Evolutionary conservation across 2,329 filamentous ascomycete species (phyloP).

Genomic region (Diaporthe ilicicola): DNA sequence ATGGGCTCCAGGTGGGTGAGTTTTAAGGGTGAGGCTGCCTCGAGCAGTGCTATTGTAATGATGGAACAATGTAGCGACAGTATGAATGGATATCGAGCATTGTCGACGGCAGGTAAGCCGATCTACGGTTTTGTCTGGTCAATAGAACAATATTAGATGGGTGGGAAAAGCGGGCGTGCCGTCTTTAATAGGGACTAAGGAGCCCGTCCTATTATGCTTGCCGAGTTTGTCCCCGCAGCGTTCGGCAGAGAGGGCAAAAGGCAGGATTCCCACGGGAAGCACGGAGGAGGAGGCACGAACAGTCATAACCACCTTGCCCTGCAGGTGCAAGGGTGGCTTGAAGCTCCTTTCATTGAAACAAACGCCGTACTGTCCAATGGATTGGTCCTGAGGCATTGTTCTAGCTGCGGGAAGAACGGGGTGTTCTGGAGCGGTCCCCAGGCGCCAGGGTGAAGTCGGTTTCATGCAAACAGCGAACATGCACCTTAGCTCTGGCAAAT

Average conservation of each 20-base stretch:
- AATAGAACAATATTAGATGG: background rate
- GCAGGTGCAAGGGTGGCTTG: constrained; percentile 19
- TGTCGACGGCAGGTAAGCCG: constrained; percentile 32
- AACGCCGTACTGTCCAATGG: constrained; percentile 26
- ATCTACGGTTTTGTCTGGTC: constrained; percentile 16
- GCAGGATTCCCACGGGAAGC: background rate
- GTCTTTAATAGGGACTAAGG: constrained; percentile 29
- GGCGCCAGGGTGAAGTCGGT: constrained; percentile 23
- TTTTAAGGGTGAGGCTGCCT: constrained; percentile 28
- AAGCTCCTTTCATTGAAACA: constrained; percentile 19
- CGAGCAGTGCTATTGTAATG: constrained; percentile 32
- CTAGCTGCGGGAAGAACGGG: constrained; percentile 24
- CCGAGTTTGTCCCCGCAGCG: background rate
- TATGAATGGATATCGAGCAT: constrained; percentile 27
- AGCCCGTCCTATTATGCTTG: constrained; percentile 17
- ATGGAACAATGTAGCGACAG: constrained; percentile 27
- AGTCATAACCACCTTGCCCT: background rate
- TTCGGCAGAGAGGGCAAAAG: background rate
- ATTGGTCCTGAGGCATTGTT: constrained; percentile 1
- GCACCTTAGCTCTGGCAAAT: constrained; percentile 19
- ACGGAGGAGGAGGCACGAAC: constrained; percentile 4
- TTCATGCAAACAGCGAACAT: constrained; percentile 28
- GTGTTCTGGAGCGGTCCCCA: constrained; percentile 19
- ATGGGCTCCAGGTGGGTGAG: constrained; percentile 12
- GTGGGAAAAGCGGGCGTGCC: constrained; percentile 24